These are phyloP conservation scores for Brassica hybrid DNA, from an alignment of 441 rosid genomes.

Conservation along the genomic window DNA sequence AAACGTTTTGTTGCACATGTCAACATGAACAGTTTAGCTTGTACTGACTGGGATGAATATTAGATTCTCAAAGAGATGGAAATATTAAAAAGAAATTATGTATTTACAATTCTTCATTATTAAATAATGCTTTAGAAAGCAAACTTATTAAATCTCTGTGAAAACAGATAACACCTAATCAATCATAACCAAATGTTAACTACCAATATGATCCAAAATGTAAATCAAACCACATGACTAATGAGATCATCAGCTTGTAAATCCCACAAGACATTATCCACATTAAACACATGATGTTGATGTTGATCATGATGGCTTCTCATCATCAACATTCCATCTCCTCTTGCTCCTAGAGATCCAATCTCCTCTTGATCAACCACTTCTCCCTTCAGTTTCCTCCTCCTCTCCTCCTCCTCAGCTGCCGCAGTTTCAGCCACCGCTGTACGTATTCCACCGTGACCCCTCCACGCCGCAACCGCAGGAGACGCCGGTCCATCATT, in stretches of 20 bases:
- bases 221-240: slow-evolving; percentile 42
- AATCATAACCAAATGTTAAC: slow-evolving; percentile 33
- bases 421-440: slow-evolving; percentile 38
- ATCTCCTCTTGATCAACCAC: slow-evolving; percentile 39
- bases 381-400: slow-evolving; percentile 42
- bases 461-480: slow-evolving; percentile 41
- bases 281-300: slow-evolving; percentile 42
- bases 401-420: slow-evolving; percentile 28
- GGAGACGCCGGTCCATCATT: slow-evolving; percentile 44
- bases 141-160: slow-evolving; percentile 23
- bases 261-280: slow-evolving; percentile 47
- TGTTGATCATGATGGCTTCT: slow-evolving; percentile 36
- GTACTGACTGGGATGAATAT: not conserved
- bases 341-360: slow-evolving; percentile 37
- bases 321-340: slow-evolving; percentile 35
- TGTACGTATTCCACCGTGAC: slow-evolving; percentile 37
- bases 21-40: too few relatives aligned
- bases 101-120: slow-evolving; percentile 33
- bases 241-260: slow-evolving; percentile 45
- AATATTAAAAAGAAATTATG: not conserved
- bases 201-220: slow-evolving; percentile 23
- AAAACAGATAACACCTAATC: not conserved
- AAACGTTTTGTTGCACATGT: too few relatives aligned
- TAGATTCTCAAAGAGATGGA: not conserved
- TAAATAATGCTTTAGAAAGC: not conserved